A percentile compares a stretch with the other conserved stretches of the same genome.
Evolutionary conservation across 768 basidiomycete genomes (phyloP).

Genomic region (Dacryopinax primogenitus): DNA sequence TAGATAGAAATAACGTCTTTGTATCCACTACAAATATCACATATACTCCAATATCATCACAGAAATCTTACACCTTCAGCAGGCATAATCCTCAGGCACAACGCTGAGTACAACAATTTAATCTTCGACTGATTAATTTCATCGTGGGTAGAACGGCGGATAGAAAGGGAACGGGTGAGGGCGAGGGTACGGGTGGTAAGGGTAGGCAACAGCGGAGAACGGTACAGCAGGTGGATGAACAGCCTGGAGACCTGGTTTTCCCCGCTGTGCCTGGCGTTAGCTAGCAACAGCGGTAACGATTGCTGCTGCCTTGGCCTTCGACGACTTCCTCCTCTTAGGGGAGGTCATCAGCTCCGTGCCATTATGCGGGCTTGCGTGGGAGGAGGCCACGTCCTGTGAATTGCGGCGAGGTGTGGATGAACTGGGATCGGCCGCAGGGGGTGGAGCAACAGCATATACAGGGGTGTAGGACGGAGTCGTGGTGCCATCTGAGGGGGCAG

Average conservation of each 20-base stretch:
- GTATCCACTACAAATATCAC: not conserved
- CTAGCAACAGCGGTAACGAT: not conserved
- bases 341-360: not conserved
- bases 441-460: not conserved
- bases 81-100: not conserved
- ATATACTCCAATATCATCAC: not conserved
- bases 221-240: not conserved
- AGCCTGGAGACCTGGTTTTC: not conserved
- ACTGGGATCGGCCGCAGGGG: not conserved
- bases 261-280: conserved; percentile 3
- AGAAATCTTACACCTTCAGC: not conserved
- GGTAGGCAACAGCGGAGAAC: not conserved
- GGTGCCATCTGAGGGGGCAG: not conserved
- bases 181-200: not conserved
- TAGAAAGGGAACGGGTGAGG: not conserved
- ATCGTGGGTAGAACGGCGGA: not conserved
- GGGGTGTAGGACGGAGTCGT: not conserved
- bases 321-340: not conserved
- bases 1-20: too few species aligned
- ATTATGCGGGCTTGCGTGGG: not conserved
- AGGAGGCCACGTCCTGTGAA: not conserved
- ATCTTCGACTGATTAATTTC: not conserved
- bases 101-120: not conserved
- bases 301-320: not conserved
- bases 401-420: not conserved